phyloP scores from a whole-genome alignment of 371 early-diverging fungal species.

The Rhizopus stolonifer region DNA sequence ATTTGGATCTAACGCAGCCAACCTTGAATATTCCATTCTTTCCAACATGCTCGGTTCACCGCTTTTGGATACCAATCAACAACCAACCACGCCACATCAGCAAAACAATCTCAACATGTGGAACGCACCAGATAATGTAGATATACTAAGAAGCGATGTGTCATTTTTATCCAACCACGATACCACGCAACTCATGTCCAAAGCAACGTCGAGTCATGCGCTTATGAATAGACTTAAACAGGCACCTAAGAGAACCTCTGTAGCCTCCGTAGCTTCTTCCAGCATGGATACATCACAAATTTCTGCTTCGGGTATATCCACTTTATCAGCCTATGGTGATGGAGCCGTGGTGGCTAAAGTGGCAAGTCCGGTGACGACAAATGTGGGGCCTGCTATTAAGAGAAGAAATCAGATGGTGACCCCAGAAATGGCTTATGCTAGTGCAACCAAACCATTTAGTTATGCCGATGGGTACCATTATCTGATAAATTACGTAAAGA shows the following conservation, averaged over 20 bases:
- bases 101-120: neutral
- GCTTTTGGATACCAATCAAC: conserved; percentile 4
- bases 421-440: conserved; percentile 43
- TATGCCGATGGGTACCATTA: conserved; percentile 89
- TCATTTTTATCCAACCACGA: conserved; percentile 6
- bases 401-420: conserved; percentile 40
- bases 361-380: conserved; percentile 34
- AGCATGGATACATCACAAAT: conserved; percentile 32
- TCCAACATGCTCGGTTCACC: conserved; percentile 75
- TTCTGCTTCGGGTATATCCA: conserved; percentile 37
- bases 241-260: conserved; percentile 7
- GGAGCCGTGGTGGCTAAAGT: conserved; percentile 47
- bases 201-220: neutral
- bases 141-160: conserved; percentile 2
- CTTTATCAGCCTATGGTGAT: conserved; percentile 42
- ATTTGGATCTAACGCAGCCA: conserved; percentile 84
- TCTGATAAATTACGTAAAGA: conserved; percentile 70
- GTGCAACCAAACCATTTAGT: conserved; percentile 74
- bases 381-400: conserved; percentile 22
- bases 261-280: conserved; percentile 32
- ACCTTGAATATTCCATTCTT: conserved; percentile 84
- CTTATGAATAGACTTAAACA: conserved; percentile 5
- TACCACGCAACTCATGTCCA: conserved; percentile 7
- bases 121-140: conserved; percentile 1
- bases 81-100: neutral